Percentiles rank a stretch among this genome's conserved stretches.
These are phyloP conservation scores for Emydomyces testavorans DNA, from an alignment of 2,329 filamentous ascomycete species.

Conservation along the genomic window DNA sequence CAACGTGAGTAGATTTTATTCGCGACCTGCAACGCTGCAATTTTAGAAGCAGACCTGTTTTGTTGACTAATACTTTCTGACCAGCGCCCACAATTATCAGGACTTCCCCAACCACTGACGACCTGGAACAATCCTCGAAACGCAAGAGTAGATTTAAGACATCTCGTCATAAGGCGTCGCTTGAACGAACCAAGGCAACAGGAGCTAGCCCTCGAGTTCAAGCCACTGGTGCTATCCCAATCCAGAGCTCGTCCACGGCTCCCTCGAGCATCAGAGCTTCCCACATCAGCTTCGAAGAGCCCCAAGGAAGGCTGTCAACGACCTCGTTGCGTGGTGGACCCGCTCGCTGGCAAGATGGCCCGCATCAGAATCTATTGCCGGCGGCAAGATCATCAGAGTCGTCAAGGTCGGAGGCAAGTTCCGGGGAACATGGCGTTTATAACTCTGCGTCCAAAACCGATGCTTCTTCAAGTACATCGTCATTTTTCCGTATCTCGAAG, in stretches of 20 bases:
- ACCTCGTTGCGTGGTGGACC: slow-evolving; percentile 39
- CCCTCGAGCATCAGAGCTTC: slow-evolving; percentile 27
- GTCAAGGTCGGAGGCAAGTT: slow-evolving; percentile 77
- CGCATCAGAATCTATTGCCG: slow-evolving; percentile 51
- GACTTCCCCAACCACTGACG: slow-evolving; percentile 66
- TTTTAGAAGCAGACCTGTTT: neutral
- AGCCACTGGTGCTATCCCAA: neutral
- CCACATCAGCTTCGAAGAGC: slow-evolving; percentile 52
- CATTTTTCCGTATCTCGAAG: slow-evolving; percentile 71
- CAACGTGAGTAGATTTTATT: slow-evolving; percentile 17
- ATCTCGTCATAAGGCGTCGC: neutral
- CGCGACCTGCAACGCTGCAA: slow-evolving; percentile 5
- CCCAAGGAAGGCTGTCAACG: slow-evolving; percentile 38
- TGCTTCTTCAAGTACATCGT: slow-evolving; percentile 51
- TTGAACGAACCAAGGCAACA: slow-evolving; percentile 1
- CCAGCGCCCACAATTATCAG: slow-evolving; percentile 64
- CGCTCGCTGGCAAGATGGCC: slow-evolving; percentile 50
- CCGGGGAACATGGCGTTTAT: slow-evolving; percentile 52
- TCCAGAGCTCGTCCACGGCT: slow-evolving; percentile 20
- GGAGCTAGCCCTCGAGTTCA: neutral
- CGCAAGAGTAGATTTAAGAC: slow-evolving; percentile 17
- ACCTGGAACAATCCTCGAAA: slow-evolving; percentile 36
- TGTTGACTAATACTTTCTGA: slow-evolving; percentile 3
- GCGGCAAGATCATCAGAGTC: slow-evolving; percentile 67
- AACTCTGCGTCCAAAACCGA: slow-evolving; percentile 53